Percentiles rank a stretch among this genome's conserved stretches.
Evolutionary conservation across 176 grass and related monocot genomes (phyloP).

Genomic region (Zea luxurians): DNA sequence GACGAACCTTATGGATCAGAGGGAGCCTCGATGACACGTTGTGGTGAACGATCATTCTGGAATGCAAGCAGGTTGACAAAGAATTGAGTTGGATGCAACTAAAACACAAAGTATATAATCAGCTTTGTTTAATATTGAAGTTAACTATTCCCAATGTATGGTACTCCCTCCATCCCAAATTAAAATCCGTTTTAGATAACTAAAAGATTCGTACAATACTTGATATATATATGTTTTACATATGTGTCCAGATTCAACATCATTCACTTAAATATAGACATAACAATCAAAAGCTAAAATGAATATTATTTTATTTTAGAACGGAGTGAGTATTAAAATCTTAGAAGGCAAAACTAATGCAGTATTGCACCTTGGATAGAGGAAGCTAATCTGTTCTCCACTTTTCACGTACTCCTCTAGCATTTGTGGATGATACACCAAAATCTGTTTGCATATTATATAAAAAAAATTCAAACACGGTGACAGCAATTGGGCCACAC

Average conservation of each 20-base stretch:
- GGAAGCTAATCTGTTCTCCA: conserved; percentile 89
- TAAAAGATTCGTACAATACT: too few relatives aligned
- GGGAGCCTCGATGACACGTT: too few relatives aligned
- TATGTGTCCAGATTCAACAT: too few relatives aligned
- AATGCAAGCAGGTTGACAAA: conserved; percentile 7
- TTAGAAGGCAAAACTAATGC: neutral
- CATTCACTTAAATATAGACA: too few relatives aligned
- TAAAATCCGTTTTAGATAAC: too few relatives aligned
- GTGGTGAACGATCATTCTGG: neutral
- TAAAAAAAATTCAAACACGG: conserved; percentile 26
- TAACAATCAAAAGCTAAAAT: too few relatives aligned
- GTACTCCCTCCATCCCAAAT: too few relatives aligned
- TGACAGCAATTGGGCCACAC: neutral
- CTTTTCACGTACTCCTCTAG: conserved; percentile 78
- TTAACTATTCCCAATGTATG: neutral
- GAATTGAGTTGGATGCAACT: neutral
- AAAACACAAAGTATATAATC: neutral
- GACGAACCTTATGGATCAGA: too few relatives aligned
- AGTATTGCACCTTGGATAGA: conserved; percentile 77
- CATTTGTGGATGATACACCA: conserved; percentile 97
- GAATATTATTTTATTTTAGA: too few relatives aligned
- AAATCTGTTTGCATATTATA: conserved; percentile 72
- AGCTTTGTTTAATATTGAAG: conserved; percentile 2
- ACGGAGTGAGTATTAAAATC: neutral
- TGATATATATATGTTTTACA: too few relatives aligned